Base-by-base conservation (phyloP, 306 rosid genomes). In the Sicyos edulis region DNA sequence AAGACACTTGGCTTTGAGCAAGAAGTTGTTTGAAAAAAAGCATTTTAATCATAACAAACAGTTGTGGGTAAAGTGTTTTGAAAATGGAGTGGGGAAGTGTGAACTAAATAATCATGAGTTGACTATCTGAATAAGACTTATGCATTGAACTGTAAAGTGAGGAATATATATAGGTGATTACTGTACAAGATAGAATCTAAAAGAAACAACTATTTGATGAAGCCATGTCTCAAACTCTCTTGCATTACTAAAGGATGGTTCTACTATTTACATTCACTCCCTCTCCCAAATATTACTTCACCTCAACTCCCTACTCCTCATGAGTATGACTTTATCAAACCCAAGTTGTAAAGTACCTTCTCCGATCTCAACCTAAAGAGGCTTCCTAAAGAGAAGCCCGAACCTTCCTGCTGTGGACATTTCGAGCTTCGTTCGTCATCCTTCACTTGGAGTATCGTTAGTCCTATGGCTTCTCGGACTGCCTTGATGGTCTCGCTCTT, bases 401-500 rank as follows among this genome's bases (percentile, higher is more conserved):
- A 84, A 26, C 86, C 83, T 53, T 76, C 85, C 73, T 73, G 84
- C 54, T 87, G 69, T 11, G 91, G 57, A 61, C 81, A 83, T 17
- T 83, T 82, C 15, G 84, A 76, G 24, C 78, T 85, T 73, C 66
- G 71, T 0, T 85, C 64, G 59, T 83, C 77, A 26, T 80, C 86
- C 67, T 88, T 90, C 75, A 88, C 98, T 60, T 78, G 84, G 75
- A 92, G 82, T 21, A 26, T 71, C 0, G 75, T 76, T 53, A 74
- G 80, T 6, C 98, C 98, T 44, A 92, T 87, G 78, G 88, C 83
- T 71, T 88, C 82, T 54, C 98, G 87, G 17, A 92, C 76, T 0
- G 98, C 85, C 61, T 92, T 96, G 0, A 90, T 80, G 63, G 83
- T 88, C 82, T 86, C 88, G 52, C 88, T 78, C 61, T 87, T 96